Evolutionary conservation across 345 rosid genomes (phyloP).

Genomic region (Eutrema japonicum): DNA sequence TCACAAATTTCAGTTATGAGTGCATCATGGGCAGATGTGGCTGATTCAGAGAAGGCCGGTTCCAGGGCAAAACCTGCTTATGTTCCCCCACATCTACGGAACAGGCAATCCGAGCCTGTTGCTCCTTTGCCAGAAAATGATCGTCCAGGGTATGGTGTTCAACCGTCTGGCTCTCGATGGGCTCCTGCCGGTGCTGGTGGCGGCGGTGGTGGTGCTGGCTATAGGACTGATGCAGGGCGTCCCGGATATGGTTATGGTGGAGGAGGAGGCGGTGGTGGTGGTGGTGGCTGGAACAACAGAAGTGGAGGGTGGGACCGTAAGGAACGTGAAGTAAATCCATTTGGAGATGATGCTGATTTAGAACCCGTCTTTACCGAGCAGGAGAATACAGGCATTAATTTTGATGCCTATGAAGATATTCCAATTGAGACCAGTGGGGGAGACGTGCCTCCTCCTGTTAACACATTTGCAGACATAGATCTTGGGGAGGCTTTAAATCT

Average conservation of each 20-base stretch:
- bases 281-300: slow-evolving; percentile 68
- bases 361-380: slow-evolving; percentile 58
- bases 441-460: slow-evolving; percentile 89
- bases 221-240: slow-evolving; percentile 42
- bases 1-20: slow-evolving; percentile 52
- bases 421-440: slow-evolving; percentile 97
- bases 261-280: slow-evolving; percentile 37
- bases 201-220: slow-evolving; percentile 44
- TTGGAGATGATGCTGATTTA: slow-evolving; percentile 62
- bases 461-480: slow-evolving; percentile 93
- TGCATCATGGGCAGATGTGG: slow-evolving; percentile 99
- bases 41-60: slow-evolving; percentile 74
- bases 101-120: slow-evolving; percentile 64
- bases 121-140: slow-evolving; percentile 52
- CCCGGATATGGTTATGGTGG: slow-evolving; percentile 43
- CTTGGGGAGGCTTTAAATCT: slow-evolving; percentile 86
- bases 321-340: slow-evolving; percentile 90
- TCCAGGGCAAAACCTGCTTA: slow-evolving; percentile 57
- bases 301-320: slow-evolving; percentile 83
- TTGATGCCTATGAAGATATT: slow-evolving; percentile 97
- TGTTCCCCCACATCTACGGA: slow-evolving; percentile 89
- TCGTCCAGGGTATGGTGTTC: slow-evolving; percentile 53
- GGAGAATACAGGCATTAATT: slow-evolving; percentile 86
- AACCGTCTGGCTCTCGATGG: slow-evolving; percentile 62
- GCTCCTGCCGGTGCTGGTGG: slow-evolving; percentile 52